These are phyloP conservation scores for Skeletonema marinoi DNA, from an alignment of 108 stramenopile genomes.

Conservation along the genomic window DNA sequence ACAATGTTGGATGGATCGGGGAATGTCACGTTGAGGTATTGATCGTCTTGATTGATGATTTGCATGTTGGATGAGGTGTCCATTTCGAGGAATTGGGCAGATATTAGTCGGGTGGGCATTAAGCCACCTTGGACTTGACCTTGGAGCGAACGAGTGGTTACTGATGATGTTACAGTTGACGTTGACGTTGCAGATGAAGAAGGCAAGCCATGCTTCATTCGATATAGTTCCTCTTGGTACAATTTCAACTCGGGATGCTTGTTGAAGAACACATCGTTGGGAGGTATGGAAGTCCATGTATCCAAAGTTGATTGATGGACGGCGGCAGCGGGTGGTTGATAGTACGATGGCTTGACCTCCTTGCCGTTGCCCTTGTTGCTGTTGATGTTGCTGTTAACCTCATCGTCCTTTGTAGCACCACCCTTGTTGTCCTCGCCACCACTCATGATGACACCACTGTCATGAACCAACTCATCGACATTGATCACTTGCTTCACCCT, in stretches of 20 bases:
- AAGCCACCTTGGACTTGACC: background rate
- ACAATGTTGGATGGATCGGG: constrained; percentile 5
- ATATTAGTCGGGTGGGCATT: constrained; percentile 19
- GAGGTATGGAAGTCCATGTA: constrained; percentile 32
- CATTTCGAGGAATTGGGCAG: constrained; percentile 50
- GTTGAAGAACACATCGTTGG: constrained; percentile 42
- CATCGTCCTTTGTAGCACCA: background rate
- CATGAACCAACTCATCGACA: background rate
- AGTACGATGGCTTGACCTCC: background rate
- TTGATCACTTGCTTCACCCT: background rate
- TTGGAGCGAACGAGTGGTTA: background rate
- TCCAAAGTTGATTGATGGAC: background rate
- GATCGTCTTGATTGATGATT: constrained; percentile 49
- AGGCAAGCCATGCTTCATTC: background rate
- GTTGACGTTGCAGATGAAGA: background rate
- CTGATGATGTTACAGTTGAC: background rate
- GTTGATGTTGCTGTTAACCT: background rate
- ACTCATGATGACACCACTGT: background rate
- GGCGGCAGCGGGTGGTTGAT: background rate
- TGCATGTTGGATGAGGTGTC: constrained; percentile 43
- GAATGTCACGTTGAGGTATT: constrained; percentile 27
- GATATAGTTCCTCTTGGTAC: constrained; percentile 38
- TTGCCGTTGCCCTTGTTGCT: constrained; percentile 1
- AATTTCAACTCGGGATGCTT: constrained; percentile 31
- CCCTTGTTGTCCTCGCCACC: background rate